A percentile compares a stretch with the other conserved stretches of the same genome.
Conservation (phyloP, 305 asterid species). For the Plantago rigida region DNA sequence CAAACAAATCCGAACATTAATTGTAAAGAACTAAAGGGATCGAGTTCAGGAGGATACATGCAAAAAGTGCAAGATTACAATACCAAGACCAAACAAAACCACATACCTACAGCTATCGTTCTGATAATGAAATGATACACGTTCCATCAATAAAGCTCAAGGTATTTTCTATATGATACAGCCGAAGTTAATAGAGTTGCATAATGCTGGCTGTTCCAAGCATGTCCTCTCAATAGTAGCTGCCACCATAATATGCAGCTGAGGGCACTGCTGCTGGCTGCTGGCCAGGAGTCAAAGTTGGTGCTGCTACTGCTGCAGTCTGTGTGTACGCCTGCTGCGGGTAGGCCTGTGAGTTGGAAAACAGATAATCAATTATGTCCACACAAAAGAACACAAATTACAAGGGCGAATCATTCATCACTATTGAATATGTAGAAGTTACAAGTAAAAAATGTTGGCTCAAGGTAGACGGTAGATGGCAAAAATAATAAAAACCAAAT, state of each 20-base stretch:
- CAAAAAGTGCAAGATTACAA: background rate
- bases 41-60: background rate
- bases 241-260: conserved; percentile 51
- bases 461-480: no score
- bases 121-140: conserved; percentile 13
- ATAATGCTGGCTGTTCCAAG: conserved; percentile 19
- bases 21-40: background rate
- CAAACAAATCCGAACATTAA: background rate
- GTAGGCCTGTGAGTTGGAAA: conserved; percentile 31
- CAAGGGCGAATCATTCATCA: no score
- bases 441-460: no score
- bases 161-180: conserved; percentile 22
- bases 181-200: conserved; percentile 27
- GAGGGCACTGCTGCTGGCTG: conserved; percentile 56
- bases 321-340: conserved; percentile 63
- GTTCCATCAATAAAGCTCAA: conserved; percentile 18
- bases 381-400: background rate
- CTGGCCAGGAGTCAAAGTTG: conserved; percentile 51
- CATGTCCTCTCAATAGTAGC: conserved; percentile 44
- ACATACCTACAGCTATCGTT: conserved; percentile 14
- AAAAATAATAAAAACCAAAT: no score
- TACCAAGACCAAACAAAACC: conserved; percentile 2
- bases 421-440: no score
- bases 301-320: conserved; percentile 41
- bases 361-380: no score